Evolutionary conservation across 164 flowering plant species (phyloP).

Genomic region (Vitis amurensis): DNA sequence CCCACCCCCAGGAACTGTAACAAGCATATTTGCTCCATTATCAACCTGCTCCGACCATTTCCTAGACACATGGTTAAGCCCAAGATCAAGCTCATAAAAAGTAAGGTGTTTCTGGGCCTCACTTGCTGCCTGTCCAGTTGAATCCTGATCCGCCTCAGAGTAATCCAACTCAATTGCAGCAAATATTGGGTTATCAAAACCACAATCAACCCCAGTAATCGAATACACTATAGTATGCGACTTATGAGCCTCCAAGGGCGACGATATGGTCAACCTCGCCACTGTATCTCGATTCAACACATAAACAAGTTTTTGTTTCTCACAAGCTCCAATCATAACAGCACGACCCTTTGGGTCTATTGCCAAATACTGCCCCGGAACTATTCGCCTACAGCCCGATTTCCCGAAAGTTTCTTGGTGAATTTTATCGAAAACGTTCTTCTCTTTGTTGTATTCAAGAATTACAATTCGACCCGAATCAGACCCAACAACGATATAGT

Average conservation of each 20-base stretch:
- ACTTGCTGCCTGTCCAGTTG: constrained; percentile 82
- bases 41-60: constrained; percentile 97
- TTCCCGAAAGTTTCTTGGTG: constrained; percentile 98
- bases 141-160: constrained; percentile 94
- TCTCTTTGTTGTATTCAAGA: constrained; percentile 83
- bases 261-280: constrained; percentile 90
- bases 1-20: constrained; percentile 95
- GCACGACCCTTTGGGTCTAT: constrained; percentile 96
- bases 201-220: constrained; percentile 89
- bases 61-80: constrained; percentile 93
- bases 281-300: constrained; percentile 92
- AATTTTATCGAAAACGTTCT: constrained; percentile 77
- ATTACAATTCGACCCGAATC: constrained; percentile 95
- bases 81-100: constrained; percentile 93
- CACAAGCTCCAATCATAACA: constrained; percentile 93
- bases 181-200: constrained; percentile 93
- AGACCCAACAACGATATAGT: constrained; percentile 90
- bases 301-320: constrained; percentile 96
- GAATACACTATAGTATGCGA: constrained; percentile 82
- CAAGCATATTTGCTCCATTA: constrained; percentile 96
- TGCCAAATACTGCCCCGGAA: constrained; percentile 89
- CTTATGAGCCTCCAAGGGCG: constrained; percentile 94
- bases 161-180: constrained; percentile 98
- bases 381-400: constrained; percentile 90
- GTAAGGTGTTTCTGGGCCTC: constrained; percentile 97